Conservation (phyloP, 2,329 filamentous ascomycete genomes). For the Aspergillus sp. region DNA sequence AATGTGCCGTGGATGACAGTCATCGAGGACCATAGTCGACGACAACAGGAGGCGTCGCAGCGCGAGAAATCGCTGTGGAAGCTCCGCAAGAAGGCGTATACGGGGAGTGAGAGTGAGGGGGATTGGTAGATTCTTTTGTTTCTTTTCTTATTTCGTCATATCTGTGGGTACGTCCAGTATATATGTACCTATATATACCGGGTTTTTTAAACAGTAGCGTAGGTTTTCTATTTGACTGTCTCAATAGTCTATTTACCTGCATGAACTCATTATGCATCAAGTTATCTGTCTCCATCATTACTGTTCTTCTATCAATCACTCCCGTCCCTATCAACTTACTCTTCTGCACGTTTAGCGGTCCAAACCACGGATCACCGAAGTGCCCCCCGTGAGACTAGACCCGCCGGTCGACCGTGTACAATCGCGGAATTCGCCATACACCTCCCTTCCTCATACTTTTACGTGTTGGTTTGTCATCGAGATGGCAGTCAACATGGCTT, state of each 20-base stretch:
- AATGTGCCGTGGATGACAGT: slow-evolving; percentile 44
- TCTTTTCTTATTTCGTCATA: background rate
- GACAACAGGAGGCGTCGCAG: slow-evolving; percentile 26
- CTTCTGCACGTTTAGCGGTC: too few relatives aligned
- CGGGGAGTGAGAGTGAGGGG: slow-evolving; percentile 38
- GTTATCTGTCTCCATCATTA: too few relatives aligned
- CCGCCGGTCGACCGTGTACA: background rate
- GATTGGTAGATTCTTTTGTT: slow-evolving; percentile 25
- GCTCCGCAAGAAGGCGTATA: slow-evolving; percentile 39
- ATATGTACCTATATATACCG: too few relatives aligned
- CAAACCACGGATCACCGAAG: too few relatives aligned
- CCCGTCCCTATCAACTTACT: too few relatives aligned
- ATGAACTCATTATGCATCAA: too few relatives aligned
- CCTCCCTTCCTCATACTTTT: background rate
- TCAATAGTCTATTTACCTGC: too few relatives aligned
- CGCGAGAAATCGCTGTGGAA: slow-evolving; percentile 39
- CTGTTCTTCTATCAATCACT: too few relatives aligned
- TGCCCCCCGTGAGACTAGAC: too few relatives aligned
- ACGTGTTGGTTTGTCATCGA: background rate
- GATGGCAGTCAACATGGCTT: background rate
- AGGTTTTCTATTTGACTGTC: too few relatives aligned
- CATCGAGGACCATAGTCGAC: slow-evolving; percentile 32
- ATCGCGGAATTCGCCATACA: background rate
- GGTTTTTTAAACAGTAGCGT: too few relatives aligned
- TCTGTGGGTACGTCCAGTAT: too few relatives aligned